Base-by-base conservation (phyloP, 106 monocot species). In the Narthecium ossifragum region DNA sequence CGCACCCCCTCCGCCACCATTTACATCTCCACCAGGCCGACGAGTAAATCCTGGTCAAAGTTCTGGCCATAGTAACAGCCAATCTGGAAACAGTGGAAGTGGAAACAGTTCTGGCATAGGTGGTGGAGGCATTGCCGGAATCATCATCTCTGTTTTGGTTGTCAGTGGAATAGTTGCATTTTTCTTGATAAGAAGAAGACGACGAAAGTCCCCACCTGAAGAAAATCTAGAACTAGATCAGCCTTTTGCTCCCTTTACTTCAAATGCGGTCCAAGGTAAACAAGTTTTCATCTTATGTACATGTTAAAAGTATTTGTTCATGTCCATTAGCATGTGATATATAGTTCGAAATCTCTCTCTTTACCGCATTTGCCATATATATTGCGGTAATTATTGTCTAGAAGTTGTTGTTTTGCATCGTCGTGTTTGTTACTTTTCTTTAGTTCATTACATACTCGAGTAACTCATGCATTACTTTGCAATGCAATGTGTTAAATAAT, bases 41-140 rank as follows among this genome's bases (percentile, higher is more conserved):
- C 60, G 31, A 75, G 55, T 34, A 49, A 79, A 53, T 20, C 86
- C 83, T 53, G 75, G 78, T n/a, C 55, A 70, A 54, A 67, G 40
- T 29, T 71, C 82, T 50, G 48, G 28, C 48, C 50, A 59, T 34
- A 34, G 34, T 28, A 68, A 46, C 21, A 65, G 54, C 18, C 32
- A 56, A 61, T 67, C 85, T 36, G 34, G 59, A 53, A 59, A 64
- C 31, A 22, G 51, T 23, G 60, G 57, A 22, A 47, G 61, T 56
- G 64, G 69, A 10, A 68, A 66, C 27, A 92, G 53, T 36, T 80
- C 75, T 68, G 70, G 83, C 25, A 73, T 84, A 37, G 58, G 80
- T 60, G 84, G 60, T 57, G 80, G 87, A 15, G 72, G 51, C 0
- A 68, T 84, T 50, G 88, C 81, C 45, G 92, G 78, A 62, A 88